Conservation (phyloP, 495 filamentous ascomycete genomes). For the Tirmania nivea region DNA sequence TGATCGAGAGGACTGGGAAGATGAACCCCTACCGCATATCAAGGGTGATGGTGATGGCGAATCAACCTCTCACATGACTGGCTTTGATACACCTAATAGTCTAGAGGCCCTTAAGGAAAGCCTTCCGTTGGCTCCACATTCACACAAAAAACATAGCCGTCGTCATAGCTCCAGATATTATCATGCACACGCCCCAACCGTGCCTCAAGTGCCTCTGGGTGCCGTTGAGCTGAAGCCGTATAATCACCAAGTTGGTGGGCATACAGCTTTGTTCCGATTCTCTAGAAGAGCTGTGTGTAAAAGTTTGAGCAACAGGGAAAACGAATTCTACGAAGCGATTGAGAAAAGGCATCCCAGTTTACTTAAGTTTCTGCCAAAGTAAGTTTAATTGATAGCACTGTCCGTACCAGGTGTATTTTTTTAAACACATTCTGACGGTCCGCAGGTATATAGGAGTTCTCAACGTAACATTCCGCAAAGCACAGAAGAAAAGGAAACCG, state of each 20-base stretch:
- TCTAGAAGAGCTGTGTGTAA: conserved; percentile 91
- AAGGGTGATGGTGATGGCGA: no score
- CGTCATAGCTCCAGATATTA: not conserved
- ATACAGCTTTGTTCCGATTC: conserved; percentile 90
- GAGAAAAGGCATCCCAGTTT: conserved; percentile 76
- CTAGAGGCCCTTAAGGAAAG: conserved; percentile 18
- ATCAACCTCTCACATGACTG: conserved; percentile 24
- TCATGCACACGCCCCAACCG: conserved; percentile 17
- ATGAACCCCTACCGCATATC: not conserved
- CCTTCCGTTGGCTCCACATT: conserved; percentile 14
- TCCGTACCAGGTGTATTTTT: not conserved
- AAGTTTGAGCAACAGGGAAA: conserved; percentile 88
- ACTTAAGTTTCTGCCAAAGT: conserved; percentile 81
- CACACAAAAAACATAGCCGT: conserved; percentile 16
- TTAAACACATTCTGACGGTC: conserved; percentile 1
- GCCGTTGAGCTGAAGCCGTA: conserved; percentile 94
- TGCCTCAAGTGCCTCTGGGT: conserved; percentile 43
- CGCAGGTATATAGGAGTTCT: conserved; percentile 86
- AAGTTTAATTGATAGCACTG: conserved; percentile 20
- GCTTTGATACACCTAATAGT: conserved; percentile 15
- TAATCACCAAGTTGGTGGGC: conserved; percentile 88
- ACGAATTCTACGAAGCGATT: conserved; percentile 94
- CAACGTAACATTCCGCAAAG: conserved; percentile 90
- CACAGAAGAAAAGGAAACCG: conserved; percentile 29
- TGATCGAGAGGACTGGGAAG: conserved; percentile 3